phyloP scores from a whole-genome alignment of 202 grass and related monocot genomes.

The Setaria viridis region DNA sequence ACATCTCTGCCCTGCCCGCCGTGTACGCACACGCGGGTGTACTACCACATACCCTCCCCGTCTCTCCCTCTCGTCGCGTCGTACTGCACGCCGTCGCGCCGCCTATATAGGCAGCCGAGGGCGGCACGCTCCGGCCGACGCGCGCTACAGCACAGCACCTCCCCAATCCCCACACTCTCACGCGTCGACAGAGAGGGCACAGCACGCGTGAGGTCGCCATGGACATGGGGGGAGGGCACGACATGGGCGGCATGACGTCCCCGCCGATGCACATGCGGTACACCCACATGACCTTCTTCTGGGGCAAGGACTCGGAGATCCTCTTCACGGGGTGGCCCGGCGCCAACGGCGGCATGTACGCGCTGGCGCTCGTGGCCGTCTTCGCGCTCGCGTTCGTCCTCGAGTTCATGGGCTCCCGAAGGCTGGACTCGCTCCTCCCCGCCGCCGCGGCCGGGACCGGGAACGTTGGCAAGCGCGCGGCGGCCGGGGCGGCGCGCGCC shows the following conservation, averaged over 20 bases:
- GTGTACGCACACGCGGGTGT: slow-evolving; percentile 19
- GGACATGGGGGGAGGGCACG: slow-evolving; percentile 40
- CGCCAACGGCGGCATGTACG: slow-evolving; percentile 75
- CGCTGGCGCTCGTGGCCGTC: slow-evolving; percentile 60
- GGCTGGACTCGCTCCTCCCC: slow-evolving; percentile 14
- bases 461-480: background rate
- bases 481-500: slow-evolving; percentile 23
- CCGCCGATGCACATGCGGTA: slow-evolving; percentile 37
- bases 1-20: slow-evolving; percentile 4
- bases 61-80: slow-evolving; percentile 4
- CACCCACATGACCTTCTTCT: slow-evolving; percentile 86
- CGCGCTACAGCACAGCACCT: background rate
- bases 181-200: background rate
- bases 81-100: slow-evolving; percentile 2
- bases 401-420: slow-evolving; percentile 55
- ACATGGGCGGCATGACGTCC: slow-evolving; percentile 22
- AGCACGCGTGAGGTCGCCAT: background rate
- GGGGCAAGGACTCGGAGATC: slow-evolving; percentile 74
- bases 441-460: background rate
- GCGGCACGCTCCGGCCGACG: background rate
- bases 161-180: background rate
- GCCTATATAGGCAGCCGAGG: slow-evolving; percentile 4
- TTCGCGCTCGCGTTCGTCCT: slow-evolving; percentile 55
- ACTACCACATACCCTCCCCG: background rate
- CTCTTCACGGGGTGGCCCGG: slow-evolving; percentile 84